A percentile compares a stretch with the other conserved stretches of the same genome.
phyloP scores from a whole-genome alignment of 2,329 filamentous ascomycete species.

The Colletotrichum sp. region DNA sequence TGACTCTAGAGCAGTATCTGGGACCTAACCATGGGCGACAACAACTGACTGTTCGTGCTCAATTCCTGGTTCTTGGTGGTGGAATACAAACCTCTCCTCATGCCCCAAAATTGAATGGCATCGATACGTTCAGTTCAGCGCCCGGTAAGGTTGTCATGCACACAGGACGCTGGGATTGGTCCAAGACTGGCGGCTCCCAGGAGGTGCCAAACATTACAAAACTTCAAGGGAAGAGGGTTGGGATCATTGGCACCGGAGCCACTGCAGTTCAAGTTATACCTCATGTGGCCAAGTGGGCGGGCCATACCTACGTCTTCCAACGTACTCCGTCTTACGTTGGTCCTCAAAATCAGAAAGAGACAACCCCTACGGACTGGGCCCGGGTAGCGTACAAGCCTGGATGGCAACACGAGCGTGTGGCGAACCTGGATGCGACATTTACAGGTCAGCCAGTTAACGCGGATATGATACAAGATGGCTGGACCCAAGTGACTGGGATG shows the following conservation, averaged over 20 bases:
- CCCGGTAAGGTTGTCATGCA: slow-evolving; percentile 37
- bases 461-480: neutral
- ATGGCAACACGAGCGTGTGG: slow-evolving; percentile 47
- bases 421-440: neutral
- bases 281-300: slow-evolving; percentile 47
- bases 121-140: slow-evolving; percentile 24
- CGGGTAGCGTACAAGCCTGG: slow-evolving; percentile 40
- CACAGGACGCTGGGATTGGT: slow-evolving; percentile 50
- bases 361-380: slow-evolving; percentile 41
- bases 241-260: slow-evolving; percentile 54
- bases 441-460: neutral
- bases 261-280: slow-evolving; percentile 51
- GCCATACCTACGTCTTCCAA: slow-evolving; percentile 60
- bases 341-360: slow-evolving; percentile 40
- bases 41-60: slow-evolving; percentile 29
- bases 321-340: slow-evolving; percentile 52
- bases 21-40: neutral
- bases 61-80: slow-evolving; percentile 41
- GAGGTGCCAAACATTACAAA: slow-evolving; percentile 45
- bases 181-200: slow-evolving; percentile 42
- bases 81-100: slow-evolving; percentile 34
- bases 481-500: neutral
- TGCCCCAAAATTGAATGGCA: slow-evolving; percentile 44
- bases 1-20: slow-evolving; percentile 3
- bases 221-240: slow-evolving; percentile 50